A percentile compares a stretch with the other conserved stretches of the same genome.
These are phyloP conservation scores for Nitzschia sp. DNA, from an alignment of 108 stramenopile species.

Conservation along the genomic window DNA sequence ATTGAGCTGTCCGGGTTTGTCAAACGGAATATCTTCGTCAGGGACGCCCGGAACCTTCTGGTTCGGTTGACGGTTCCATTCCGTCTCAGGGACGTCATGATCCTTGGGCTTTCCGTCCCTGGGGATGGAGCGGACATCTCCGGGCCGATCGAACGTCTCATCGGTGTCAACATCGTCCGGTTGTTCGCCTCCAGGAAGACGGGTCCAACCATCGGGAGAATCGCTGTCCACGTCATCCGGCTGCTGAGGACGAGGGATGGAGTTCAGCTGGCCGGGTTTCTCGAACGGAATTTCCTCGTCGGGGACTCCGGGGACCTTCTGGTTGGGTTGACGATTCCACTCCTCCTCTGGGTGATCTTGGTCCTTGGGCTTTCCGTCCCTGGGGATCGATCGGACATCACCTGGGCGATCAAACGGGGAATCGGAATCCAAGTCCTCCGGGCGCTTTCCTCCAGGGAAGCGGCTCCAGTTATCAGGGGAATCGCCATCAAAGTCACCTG, in stretches of 20 bases:
- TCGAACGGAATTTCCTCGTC: slow-evolving; percentile 18
- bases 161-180: slow-evolving; percentile 4
- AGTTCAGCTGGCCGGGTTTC: slow-evolving; percentile 13
- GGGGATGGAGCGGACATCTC: slow-evolving; percentile 23
- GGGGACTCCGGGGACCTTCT: slow-evolving; percentile 11
- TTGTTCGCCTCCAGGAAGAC: background rate
- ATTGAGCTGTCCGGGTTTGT: slow-evolving; percentile 2
- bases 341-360: slow-evolving; percentile 18
- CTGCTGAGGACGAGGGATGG: slow-evolving; percentile 5
- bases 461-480: slow-evolving; percentile 5
- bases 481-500: slow-evolving; percentile 11
- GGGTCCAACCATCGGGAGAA: slow-evolving; percentile 16
- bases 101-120: slow-evolving; percentile 27
- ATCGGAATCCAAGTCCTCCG: background rate
- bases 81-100: background rate
- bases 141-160: slow-evolving; percentile 18
- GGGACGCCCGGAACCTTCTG: slow-evolving; percentile 5
- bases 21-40: slow-evolving; percentile 19
- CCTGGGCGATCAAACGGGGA: slow-evolving; percentile 15
- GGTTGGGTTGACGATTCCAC: slow-evolving; percentile 20
- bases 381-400: slow-evolving; percentile 31
- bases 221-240: slow-evolving; percentile 3
- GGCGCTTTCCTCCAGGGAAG: background rate
- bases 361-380: slow-evolving; percentile 21
- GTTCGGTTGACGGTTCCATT: slow-evolving; percentile 14